Percentiles rank a stretch among this genome's conserved stretches.
phyloP scores from a whole-genome alignment of 1,284 basidiomycete genomes.

The Tilletiaria anomala region DNA sequence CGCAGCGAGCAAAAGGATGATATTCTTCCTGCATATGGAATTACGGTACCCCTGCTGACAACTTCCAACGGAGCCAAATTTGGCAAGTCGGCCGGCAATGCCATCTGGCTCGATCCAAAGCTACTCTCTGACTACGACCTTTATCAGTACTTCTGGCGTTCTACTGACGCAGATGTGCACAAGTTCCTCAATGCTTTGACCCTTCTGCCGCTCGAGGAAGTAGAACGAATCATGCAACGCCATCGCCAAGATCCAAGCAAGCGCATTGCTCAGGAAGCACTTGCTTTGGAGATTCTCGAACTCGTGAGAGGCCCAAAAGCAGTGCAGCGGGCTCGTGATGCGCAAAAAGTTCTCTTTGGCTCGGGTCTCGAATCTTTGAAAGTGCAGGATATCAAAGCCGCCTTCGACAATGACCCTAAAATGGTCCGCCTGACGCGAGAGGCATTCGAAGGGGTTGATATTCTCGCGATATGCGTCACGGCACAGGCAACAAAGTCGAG shows the following conservation, averaged over 20 bases:
- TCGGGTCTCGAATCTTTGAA: too few relatives aligned
- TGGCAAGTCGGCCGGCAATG: conserved; percentile 92
- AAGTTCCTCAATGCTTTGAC: conserved; percentile 73
- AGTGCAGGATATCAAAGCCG: conserved; percentile 47
- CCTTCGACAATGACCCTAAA: conserved; percentile 50
- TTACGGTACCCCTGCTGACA: conserved; percentile 87
- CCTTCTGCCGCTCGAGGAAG: conserved; percentile 54
- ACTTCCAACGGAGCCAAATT: conserved; percentile 84
- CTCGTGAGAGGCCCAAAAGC: conserved; percentile 50
- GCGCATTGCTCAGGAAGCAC: conserved; percentile 57
- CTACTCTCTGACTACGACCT: conserved; percentile 23
- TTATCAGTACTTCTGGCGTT: conserved; percentile 70
- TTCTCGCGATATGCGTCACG: conserved; percentile 1
- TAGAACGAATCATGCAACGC: conserved; percentile 43
- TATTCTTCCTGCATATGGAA: conserved; percentile 51
- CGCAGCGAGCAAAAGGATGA: conserved; percentile 3
- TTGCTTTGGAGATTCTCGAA: conserved; percentile 76
- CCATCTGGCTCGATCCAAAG: conserved; percentile 53
- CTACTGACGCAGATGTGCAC: conserved; percentile 66
- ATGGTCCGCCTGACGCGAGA: conserved; percentile 2
- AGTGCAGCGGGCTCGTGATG: too few relatives aligned
- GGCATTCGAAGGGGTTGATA: background rate
- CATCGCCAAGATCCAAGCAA: conserved; percentile 52
- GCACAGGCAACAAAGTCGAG: conserved; percentile 3
- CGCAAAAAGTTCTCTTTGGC: too few relatives aligned